Evolutionary conservation across 176 grass and related monocot species (phyloP).

Genomic region (Carex kokanica): DNA sequence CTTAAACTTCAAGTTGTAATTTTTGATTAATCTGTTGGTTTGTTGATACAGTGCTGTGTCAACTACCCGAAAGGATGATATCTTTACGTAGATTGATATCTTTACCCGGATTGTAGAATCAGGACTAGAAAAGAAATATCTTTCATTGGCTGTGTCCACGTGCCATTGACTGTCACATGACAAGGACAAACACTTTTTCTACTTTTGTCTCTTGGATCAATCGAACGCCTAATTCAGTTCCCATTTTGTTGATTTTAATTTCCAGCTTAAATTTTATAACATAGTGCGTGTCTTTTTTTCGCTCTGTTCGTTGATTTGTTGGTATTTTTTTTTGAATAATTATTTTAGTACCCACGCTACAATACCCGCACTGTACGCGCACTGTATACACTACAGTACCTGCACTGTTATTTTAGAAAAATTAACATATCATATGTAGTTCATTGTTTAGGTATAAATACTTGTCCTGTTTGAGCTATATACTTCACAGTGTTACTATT

Average conservation of each 20-base stretch:
- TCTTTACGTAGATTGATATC: not conserved
- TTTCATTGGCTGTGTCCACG: not conserved
- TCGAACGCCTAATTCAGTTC: not conserved
- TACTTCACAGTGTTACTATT: too few relatives aligned
- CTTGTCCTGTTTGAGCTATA: too few relatives aligned
- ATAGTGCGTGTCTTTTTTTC: not conserved
- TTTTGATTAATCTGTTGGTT: not conserved
- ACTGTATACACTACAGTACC: too few relatives aligned
- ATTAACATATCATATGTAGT: too few relatives aligned
- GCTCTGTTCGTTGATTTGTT: not conserved
- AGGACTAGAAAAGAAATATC: not conserved
- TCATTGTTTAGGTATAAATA: too few relatives aligned
- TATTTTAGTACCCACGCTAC: too few relatives aligned
- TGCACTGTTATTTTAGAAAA: too few relatives aligned
- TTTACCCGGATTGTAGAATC: not conserved
- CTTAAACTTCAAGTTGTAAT: not conserved
- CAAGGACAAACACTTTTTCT: not conserved
- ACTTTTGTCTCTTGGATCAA: not conserved
- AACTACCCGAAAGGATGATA: not conserved
- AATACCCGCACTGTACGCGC: too few relatives aligned
- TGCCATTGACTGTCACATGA: constrained; percentile 4
- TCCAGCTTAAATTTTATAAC: not conserved
- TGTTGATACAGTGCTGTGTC: not conserved
- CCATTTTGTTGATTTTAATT: not conserved
- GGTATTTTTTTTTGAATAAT: too few relatives aligned